These are phyloP conservation scores for Kurtzmaniella natalensis DNA, from an alignment of 1,139 yeast species.

Conservation along the genomic window DNA sequence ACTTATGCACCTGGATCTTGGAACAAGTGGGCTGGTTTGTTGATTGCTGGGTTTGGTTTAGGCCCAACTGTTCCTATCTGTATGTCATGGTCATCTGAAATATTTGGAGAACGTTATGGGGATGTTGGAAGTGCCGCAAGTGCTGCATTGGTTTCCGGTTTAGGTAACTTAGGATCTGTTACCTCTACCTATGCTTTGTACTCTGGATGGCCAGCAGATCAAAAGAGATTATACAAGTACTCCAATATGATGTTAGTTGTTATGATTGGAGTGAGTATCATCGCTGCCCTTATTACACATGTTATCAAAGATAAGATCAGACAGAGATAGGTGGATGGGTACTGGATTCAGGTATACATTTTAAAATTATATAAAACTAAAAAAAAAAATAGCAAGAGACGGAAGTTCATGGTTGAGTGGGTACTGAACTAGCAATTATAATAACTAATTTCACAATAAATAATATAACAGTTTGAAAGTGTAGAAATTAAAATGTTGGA, in stretches of 20 bases:
- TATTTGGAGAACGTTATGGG: slow-evolving; percentile 67
- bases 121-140: slow-evolving; percentile 84
- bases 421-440: too few species aligned
- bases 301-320: slow-evolving; percentile 20
- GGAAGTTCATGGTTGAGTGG: neutral
- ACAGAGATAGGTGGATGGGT: neutral
- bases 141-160: slow-evolving; percentile 77
- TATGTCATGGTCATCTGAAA: slow-evolving; percentile 84
- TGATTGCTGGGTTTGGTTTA: slow-evolving; percentile 79
- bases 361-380: too few species aligned
- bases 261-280: slow-evolving; percentile 68
- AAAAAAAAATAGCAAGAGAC: neutral
- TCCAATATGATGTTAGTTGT: slow-evolving; percentile 83
- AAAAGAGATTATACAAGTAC: slow-evolving; percentile 52
- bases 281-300: slow-evolving; percentile 39
- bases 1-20: slow-evolving; percentile 73
- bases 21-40: slow-evolving; percentile 75
- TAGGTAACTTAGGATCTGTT: slow-evolving; percentile 84
- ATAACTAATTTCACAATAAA: too few species aligned
- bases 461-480: too few species aligned
- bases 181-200: slow-evolving; percentile 82
- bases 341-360: too few species aligned
- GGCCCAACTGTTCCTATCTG: slow-evolving; percentile 90
- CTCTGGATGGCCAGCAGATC: slow-evolving; percentile 83
- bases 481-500: too few species aligned